Percentiles rank a stretch among this genome's conserved stretches.
Evolutionary conservation across 768 basidiomycete genomes (phyloP).

Genomic region (Suillus tomentosus): DNA sequence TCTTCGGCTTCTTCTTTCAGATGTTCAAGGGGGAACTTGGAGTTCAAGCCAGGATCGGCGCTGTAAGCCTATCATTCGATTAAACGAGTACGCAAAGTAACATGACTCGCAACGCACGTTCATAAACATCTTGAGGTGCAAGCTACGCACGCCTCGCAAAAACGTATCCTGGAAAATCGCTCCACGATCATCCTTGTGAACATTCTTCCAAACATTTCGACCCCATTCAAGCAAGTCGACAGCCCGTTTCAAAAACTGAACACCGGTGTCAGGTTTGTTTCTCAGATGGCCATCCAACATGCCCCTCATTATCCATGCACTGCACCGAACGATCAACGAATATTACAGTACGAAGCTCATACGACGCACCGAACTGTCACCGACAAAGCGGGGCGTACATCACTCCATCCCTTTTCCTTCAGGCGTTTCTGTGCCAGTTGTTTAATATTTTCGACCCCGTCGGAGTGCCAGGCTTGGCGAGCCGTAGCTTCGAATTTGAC

Average conservation of each 20-base stretch:
- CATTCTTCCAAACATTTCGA: slow-evolving; percentile 18
- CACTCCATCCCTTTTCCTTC: slow-evolving; percentile 27
- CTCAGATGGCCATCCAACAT: slow-evolving; percentile 13
- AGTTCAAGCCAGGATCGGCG: slow-evolving; percentile 9
- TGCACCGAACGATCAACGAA: slow-evolving; percentile 5
- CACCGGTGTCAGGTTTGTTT: not conserved
- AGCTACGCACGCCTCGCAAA: slow-evolving; percentile 10
- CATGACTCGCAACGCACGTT: not conserved
- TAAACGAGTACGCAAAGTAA: not conserved
- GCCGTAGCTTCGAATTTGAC: slow-evolving; percentile 18
- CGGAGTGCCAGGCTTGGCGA: slow-evolving; percentile 22
- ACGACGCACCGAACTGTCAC: slow-evolving; percentile 39
- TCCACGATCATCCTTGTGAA: slow-evolving; percentile 19
- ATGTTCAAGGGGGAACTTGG: slow-evolving; percentile 15
- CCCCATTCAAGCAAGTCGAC: slow-evolving; percentile 23
- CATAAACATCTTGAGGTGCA: slow-evolving; percentile 10
- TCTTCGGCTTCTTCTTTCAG: slow-evolving; percentile 24
- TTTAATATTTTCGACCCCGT: slow-evolving; percentile 22
- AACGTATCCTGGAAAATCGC: slow-evolving; percentile 24
- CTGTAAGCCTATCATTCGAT: slow-evolving; percentile 1
- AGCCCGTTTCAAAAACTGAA: slow-evolving; percentile 16
- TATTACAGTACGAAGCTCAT: not conserved
- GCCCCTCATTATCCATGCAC: slow-evolving; percentile 24
- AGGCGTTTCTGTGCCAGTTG: slow-evolving; percentile 23
- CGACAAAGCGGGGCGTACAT: slow-evolving; percentile 35